Evolutionary conservation across 345 rosid species (phyloP).

Genomic region (Eucalyptus fibrosa): DNA sequence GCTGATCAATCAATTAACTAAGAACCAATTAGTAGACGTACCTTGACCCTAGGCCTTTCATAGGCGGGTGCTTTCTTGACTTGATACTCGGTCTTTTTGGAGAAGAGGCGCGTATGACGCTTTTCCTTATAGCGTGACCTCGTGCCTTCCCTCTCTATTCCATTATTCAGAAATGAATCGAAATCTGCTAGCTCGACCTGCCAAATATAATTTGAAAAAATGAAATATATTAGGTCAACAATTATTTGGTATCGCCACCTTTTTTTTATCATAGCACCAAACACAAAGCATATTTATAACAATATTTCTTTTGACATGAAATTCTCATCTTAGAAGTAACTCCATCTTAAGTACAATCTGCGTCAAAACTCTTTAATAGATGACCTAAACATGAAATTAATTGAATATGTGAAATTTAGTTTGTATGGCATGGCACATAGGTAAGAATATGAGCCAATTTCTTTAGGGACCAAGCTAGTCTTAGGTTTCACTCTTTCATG

Average conservation of each 20-base stretch:
- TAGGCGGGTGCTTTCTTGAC: constrained; percentile 78
- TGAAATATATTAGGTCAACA: neutral
- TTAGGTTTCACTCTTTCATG: neutral
- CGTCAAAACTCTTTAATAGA: neutral
- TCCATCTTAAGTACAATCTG: neutral
- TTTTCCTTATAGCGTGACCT: constrained; percentile 75
- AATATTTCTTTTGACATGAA: neutral
- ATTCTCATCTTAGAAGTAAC: neutral
- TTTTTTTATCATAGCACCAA: neutral
- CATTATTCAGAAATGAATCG: constrained; percentile 45
- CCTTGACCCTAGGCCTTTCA: constrained; percentile 91
- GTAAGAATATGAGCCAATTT: neutral
- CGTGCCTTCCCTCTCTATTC: constrained; percentile 61
- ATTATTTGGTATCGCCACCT: neutral
- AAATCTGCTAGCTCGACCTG: constrained; percentile 69
- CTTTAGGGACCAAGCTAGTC: neutral
- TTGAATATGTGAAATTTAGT: neutral
- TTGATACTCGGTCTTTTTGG: constrained; percentile 74
- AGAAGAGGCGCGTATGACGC: constrained; percentile 59
- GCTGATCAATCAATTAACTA: neutral
- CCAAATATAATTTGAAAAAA: neutral
- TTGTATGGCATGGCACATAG: neutral
- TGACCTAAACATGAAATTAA: neutral
- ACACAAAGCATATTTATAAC: neutral
- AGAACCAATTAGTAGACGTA: neutral